These are phyloP conservation scores for Penicillium digitatum DNA, from an alignment of 2,329 filamentous ascomycete species.

Conservation along the genomic window DNA sequence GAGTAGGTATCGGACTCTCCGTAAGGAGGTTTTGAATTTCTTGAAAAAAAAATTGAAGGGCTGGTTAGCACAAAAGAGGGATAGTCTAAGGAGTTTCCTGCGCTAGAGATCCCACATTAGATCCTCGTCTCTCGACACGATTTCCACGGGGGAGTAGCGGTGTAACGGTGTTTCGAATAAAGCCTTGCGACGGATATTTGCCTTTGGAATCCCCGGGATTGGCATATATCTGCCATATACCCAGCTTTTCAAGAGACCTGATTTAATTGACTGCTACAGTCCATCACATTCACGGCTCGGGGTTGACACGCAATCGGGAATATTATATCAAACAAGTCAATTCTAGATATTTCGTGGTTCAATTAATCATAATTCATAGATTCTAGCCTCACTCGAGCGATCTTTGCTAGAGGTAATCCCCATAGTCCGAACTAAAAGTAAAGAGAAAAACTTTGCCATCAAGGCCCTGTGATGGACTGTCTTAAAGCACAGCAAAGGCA, in stretches of 20 bases:
- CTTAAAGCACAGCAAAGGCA: constrained; percentile 72
- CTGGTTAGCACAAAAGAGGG: no score
- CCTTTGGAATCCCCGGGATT: background rate
- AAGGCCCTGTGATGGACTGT: background rate
- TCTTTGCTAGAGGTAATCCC: background rate
- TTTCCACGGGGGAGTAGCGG: background rate
- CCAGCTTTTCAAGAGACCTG: no score
- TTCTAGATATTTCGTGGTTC: background rate
- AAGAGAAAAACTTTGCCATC: background rate
- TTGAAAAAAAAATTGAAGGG: no score
- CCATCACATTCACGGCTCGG: background rate
- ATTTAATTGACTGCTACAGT: background rate
- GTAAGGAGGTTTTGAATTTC: no score
- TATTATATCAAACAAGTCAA: background rate
- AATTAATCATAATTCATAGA: background rate
- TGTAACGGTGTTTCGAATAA: background rate
- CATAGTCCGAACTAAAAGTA: background rate
- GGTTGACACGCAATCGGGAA: background rate
- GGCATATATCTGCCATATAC: background rate
- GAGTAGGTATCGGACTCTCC: no score
- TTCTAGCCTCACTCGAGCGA: background rate
- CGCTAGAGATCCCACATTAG: background rate
- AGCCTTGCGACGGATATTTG: background rate
- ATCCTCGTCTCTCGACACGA: background rate
- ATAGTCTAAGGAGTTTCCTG: background rate